Evolutionary conservation across 2,329 filamentous ascomycete genomes (phyloP).

Genomic region (Fusarium acutatum): DNA sequence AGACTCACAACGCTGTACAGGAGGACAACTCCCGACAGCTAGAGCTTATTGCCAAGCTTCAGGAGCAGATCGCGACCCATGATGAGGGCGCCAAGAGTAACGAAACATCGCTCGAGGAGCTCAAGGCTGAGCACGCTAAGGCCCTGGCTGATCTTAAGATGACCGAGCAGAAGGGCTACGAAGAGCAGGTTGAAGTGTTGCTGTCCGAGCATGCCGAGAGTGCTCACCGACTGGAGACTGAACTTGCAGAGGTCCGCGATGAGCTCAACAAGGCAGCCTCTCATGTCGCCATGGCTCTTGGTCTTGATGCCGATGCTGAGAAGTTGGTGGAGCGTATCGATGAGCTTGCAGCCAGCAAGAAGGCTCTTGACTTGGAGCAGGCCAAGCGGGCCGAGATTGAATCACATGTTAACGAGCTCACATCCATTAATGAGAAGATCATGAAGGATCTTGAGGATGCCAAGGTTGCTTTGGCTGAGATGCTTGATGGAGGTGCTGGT

Average conservation of each 20-base stretch:
- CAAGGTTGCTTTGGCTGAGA: constrained; percentile 61
- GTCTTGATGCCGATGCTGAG: constrained; percentile 72
- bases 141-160: constrained; percentile 60
- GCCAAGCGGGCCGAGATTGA: constrained; percentile 66
- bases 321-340: constrained; percentile 71
- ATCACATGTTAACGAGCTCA: constrained; percentile 62
- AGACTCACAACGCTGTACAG: constrained; percentile 63
- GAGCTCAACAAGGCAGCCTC: constrained; percentile 71
- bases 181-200: constrained; percentile 66
- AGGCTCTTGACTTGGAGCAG: constrained; percentile 67
- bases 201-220: constrained; percentile 68
- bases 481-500: constrained; percentile 59
- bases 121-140: constrained; percentile 60
- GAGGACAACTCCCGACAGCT: constrained; percentile 57
- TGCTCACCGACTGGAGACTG: constrained; percentile 64
- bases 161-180: constrained; percentile 63
- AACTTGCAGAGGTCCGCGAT: constrained; percentile 72
- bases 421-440: constrained; percentile 65
- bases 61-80: constrained; percentile 68
- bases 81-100: constrained; percentile 65
- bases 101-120: constrained; percentile 59
- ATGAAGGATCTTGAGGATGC: constrained; percentile 70
- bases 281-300: constrained; percentile 67
- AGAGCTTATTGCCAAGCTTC: constrained; percentile 60
- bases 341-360: constrained; percentile 65